phyloP scores from a whole-genome alignment of 2,329 filamentous ascomycete genomes.

The Teratosphaeria viscida region DNA sequence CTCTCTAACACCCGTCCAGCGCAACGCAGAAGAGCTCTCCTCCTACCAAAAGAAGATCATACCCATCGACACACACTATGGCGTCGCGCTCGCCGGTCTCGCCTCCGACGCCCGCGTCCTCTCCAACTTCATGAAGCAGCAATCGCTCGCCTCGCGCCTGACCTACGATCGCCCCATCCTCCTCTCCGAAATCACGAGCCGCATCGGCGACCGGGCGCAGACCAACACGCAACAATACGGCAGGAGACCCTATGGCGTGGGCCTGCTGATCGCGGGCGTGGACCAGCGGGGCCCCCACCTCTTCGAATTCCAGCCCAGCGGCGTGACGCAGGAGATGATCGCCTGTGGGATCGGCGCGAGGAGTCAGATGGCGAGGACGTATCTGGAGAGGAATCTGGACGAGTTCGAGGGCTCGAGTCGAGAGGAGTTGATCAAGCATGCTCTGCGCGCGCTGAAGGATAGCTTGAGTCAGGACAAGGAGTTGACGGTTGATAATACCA shows the following conservation, averaged over 20 bases:
- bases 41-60: constrained; percentile 99
- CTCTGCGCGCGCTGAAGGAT: constrained; percentile 84
- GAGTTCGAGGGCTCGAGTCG: constrained; percentile 64
- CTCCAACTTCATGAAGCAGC: constrained; percentile 99
- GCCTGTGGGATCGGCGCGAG: constrained; percentile 93
- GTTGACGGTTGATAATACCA: constrained; percentile 93
- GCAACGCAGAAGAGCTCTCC: constrained; percentile 97
- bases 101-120: constrained; percentile 97
- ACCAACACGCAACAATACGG: constrained; percentile 97
- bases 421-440: constrained; percentile 85
- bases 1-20: constrained; percentile 41
- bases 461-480: constrained; percentile 95
- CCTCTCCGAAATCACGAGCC: constrained; percentile 74
- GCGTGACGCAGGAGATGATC: constrained; percentile 93
- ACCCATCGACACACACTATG: constrained; percentile 87
- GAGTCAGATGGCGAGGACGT: constrained; percentile 95
- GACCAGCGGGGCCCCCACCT: constrained; percentile 91
- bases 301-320: constrained; percentile 95
- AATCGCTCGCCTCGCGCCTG: constrained; percentile 88
- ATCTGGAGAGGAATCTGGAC: constrained; percentile 85
- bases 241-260: constrained; percentile 91
- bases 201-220: constrained; percentile 94
- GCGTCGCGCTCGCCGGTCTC: constrained; percentile 89
- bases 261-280: constrained; percentile 82
- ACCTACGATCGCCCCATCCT: constrained; percentile 93